These are phyloP conservation scores for Phallus indusiatus DNA, from an alignment of 768 basidiomycete species.

Conservation along the genomic window DNA sequence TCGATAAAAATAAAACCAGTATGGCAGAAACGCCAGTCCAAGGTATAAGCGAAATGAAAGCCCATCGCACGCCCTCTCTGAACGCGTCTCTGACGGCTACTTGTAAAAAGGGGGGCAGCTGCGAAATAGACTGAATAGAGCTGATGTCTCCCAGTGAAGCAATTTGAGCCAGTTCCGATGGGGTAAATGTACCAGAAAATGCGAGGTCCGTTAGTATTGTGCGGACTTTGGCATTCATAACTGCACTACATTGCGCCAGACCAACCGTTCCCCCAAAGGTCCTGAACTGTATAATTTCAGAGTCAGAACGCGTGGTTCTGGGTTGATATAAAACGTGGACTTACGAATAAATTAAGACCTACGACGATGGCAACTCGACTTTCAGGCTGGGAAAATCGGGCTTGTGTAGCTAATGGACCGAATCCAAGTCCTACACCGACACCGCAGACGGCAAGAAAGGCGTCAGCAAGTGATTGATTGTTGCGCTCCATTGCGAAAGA, in stretches of 20 bases:
- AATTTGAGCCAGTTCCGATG: slow-evolving; percentile 21
- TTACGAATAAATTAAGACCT: slow-evolving; percentile 35
- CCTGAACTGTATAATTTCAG: slow-evolving; percentile 28
- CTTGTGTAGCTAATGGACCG: slow-evolving; percentile 33
- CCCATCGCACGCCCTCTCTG: slow-evolving; percentile 30
- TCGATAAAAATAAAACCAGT: slow-evolving; percentile 28
- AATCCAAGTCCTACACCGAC: slow-evolving; percentile 33
- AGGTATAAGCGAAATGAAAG: slow-evolving; percentile 39
- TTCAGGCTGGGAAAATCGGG: slow-evolving; percentile 33
- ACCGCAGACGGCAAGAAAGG: slow-evolving; percentile 37
- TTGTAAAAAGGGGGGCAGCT: slow-evolving; percentile 28
- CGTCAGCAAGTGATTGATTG: slow-evolving; percentile 19
- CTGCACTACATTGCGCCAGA: slow-evolving; percentile 42
- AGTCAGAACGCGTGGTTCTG: background rate
- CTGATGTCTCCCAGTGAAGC: slow-evolving; percentile 18
- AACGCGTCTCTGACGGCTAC: slow-evolving; percentile 31
- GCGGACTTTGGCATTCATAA: slow-evolving; percentile 35
- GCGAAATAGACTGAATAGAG: slow-evolving; percentile 28
- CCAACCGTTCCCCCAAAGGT: slow-evolving; percentile 44
- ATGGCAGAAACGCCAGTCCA: slow-evolving; percentile 32
- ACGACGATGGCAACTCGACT: slow-evolving; percentile 34
- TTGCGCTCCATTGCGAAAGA: slow-evolving; percentile 31
- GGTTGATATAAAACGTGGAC: slow-evolving; percentile 18
- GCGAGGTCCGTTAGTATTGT: slow-evolving; percentile 22
- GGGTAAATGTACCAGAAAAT: slow-evolving; percentile 21